Evolutionary conservation across 139 green algal species (phyloP).

Genomic region (Medakamo hakoo): DNA sequence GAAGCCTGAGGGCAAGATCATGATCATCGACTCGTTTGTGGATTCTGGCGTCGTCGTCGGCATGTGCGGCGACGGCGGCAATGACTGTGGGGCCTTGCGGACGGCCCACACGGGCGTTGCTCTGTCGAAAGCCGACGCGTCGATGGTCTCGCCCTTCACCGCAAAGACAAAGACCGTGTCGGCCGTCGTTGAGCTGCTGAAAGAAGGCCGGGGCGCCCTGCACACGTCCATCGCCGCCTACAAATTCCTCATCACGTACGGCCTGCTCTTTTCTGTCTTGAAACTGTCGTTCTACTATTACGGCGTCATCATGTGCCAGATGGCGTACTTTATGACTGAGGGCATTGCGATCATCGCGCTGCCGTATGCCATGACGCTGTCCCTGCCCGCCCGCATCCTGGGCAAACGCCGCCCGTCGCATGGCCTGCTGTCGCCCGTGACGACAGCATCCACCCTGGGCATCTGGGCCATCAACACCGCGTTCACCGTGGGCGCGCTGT

Average conservation of each 20-base stretch:
- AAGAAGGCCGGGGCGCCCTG: constrained; percentile 44
- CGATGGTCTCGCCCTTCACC: constrained; percentile 9
- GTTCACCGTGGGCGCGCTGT: constrained; percentile 1
- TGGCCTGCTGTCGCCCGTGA: constrained; percentile 3
- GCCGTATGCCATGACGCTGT: constrained; percentile 5
- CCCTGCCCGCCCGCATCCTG: background rate
- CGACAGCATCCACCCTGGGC: constrained; percentile 5
- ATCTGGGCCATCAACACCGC: constrained; percentile 4
- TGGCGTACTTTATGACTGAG: constrained; percentile 7
- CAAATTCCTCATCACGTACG: constrained; percentile 60
- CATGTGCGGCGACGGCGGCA: constrained; percentile 13
- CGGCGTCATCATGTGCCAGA: constrained; percentile 3
- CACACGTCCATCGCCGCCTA: constrained; percentile 50
- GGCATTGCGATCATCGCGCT: constrained; percentile 7
- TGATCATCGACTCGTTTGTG: background rate
- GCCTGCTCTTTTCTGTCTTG: constrained; percentile 17
- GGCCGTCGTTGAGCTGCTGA: constrained; percentile 17
- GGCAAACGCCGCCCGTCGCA: background rate
- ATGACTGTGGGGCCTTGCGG: constrained; percentile 8
- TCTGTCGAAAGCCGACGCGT: constrained; percentile 7
- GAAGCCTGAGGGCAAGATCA: constrained; percentile 5
- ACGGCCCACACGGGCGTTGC: constrained; percentile 7
- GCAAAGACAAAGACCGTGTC: constrained; percentile 3
- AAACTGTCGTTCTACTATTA: constrained; percentile 7
- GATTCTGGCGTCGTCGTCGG: constrained; percentile 3